Evolutionary conservation across 2,329 filamentous ascomycete species (phyloP), one percentile per base, ranked within the genome.

Genomic region (Daldinia sp.): DNA sequence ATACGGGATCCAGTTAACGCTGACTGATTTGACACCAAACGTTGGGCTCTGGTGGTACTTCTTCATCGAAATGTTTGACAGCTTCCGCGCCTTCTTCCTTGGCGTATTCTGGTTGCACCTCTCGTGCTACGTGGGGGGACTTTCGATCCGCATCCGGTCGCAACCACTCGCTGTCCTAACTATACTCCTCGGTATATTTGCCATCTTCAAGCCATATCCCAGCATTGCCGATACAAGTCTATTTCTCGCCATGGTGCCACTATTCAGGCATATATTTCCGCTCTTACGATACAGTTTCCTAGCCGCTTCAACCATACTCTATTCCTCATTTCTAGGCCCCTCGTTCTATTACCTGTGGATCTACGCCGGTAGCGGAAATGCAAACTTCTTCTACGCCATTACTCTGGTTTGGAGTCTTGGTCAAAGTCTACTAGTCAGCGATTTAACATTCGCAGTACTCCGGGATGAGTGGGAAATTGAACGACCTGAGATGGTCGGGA

Each of bases 11-110:
- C 94, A 97, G 74, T 86, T 99, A 41, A 89, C 96, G 0, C 87
- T 99, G 2, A 93, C 94, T 7, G 96, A 99, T 78, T 86, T 99
- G 44, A 97, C 95, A 0, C 96, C 96, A 12, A 99, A 98, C 73
- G 92, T 97, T 33, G 96, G 96, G 1, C 85, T 99, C 1, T 99
- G 96, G 96, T 99, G 96, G 96, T 99, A 99, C 81, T 99, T 99
- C 82, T 98, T 99, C 78, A 97, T 97, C 73, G 95, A 99, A 79
- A 99, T 99, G 90, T 99, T 99, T 79, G 96, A 99, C 81, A 95
- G 94, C 0, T 99, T 99, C 86, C 89, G 96, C 42, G 91, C 92
- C 74, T 99, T 99, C 85, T 99, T 98, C 85, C 88, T 99, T 2
- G 96, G 93, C 61, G 94, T 99, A 55, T 99, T 99, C 83, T 98